Percentiles rank a stretch among this genome's conserved stretches.
These are phyloP conservation scores for Capsicum baccatum DNA, from an alignment of 257 asterid genomes.

Conservation along the genomic window DNA sequence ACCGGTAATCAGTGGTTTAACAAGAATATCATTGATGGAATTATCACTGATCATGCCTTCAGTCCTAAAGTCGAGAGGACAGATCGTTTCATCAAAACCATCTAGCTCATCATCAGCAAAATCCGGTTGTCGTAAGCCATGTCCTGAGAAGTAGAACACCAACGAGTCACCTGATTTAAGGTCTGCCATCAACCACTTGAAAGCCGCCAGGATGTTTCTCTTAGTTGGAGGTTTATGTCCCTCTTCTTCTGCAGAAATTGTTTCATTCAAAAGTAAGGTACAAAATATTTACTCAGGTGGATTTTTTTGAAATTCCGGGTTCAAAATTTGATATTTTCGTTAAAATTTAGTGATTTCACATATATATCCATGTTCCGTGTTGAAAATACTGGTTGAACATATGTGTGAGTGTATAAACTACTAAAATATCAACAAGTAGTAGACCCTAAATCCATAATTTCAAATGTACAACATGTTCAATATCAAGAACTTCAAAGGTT, in stretches of 20 bases:
- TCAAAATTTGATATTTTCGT: background rate
- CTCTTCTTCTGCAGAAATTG: conserved; percentile 53
- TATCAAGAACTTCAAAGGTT: background rate
- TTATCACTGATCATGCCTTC: conserved; percentile 66
- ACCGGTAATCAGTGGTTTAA: conserved; percentile 52
- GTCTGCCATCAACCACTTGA: conserved; percentile 46
- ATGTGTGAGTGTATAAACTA: background rate
- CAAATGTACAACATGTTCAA: background rate
- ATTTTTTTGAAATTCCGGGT: background rate
- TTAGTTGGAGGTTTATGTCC: conserved; percentile 50
- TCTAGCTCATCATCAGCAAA: conserved; percentile 42
- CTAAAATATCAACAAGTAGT: background rate
- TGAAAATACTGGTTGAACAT: background rate
- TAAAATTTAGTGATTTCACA: background rate
- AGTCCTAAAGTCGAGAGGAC: conserved; percentile 66
- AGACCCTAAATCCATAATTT: background rate
- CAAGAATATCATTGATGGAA: conserved; percentile 55
- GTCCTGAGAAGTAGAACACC: conserved; percentile 61
- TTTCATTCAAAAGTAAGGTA: background rate
- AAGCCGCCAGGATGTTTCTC: conserved; percentile 43
- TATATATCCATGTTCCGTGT: background rate
- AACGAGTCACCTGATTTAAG: conserved; percentile 47
- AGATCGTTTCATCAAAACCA: conserved; percentile 57
- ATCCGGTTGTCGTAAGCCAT: conserved; percentile 45
- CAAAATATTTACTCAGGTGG: background rate